Conservation (phyloP, 768 basidiomycete species). For the Lactarius vividus region DNA sequence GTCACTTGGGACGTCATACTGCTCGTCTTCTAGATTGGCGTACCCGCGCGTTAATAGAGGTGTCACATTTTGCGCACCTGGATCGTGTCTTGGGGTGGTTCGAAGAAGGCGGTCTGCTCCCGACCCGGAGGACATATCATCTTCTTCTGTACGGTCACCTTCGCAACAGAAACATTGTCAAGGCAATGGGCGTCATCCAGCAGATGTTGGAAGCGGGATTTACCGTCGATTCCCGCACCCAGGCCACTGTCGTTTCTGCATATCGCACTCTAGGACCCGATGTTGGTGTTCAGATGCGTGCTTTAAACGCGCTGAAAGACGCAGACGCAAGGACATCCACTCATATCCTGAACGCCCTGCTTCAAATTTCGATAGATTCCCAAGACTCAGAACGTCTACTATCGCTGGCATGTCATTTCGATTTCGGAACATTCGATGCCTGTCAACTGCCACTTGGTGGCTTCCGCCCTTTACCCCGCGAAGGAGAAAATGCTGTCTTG, state of each 20-base stretch:
- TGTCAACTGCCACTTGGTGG: conserved; percentile 15
- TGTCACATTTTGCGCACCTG: conserved; percentile 43
- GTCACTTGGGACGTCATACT: conserved; percentile 49
- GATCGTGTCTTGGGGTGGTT: conserved; percentile 51
- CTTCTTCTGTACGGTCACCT: conserved; percentile 64
- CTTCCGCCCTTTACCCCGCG: conserved; percentile 6
- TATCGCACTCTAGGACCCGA: conserved; percentile 64
- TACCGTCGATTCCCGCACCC: conserved; percentile 53
- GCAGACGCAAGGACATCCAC: conserved; percentile 44
- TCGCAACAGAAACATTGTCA: conserved; percentile 60
- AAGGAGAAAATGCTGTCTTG: conserved; percentile 14
- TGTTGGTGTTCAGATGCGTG: conserved; percentile 48
- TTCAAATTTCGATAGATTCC: conserved; percentile 57
- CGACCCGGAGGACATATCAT: conserved; percentile 65
- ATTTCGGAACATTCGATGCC: conserved; percentile 25
- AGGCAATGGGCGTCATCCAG: conserved; percentile 52
- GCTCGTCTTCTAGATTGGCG: conserved; percentile 69
- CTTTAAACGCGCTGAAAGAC: conserved; percentile 45
- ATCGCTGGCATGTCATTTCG: conserved; percentile 50
- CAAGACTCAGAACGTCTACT: conserved; percentile 48
- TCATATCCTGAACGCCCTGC: conserved; percentile 65
- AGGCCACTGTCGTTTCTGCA: conserved; percentile 53
- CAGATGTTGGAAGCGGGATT: conserved; percentile 58
- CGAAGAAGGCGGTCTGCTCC: conserved; percentile 42
- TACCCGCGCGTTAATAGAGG: conserved; percentile 57